A percentile compares a stretch with the other conserved stretches of the same genome.
Evolutionary conservation across 139 green algal species (phyloP).

Genomic region (Closterium sp.): DNA sequence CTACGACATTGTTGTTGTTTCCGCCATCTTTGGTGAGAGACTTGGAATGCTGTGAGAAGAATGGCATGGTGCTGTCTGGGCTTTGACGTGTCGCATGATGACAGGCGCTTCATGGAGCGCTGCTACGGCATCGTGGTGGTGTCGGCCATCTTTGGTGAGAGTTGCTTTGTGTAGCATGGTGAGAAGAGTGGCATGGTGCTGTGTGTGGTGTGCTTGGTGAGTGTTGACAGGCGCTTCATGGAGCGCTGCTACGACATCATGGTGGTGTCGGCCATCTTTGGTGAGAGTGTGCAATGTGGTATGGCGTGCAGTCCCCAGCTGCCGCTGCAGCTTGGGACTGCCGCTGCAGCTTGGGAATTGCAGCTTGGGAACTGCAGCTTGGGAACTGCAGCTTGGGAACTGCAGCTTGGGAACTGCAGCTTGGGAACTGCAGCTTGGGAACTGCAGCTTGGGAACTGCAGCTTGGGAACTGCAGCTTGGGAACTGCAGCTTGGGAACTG

Average conservation of each 20-base stretch:
- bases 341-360: no score
- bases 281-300: no score
- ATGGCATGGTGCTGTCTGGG: not conserved
- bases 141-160: constrained; percentile 49
- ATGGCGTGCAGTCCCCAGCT: not conserved
- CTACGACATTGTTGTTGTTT: constrained; percentile 28
- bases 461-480: no score
- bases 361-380: no score
- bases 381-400: no score
- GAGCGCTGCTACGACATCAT: constrained; percentile 21
- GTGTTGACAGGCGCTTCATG: constrained; percentile 29
- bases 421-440: no score
- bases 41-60: not conserved
- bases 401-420: no score
- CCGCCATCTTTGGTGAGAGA: constrained; percentile 45
- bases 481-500: no score
- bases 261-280: constrained; percentile 47
- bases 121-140: constrained; percentile 31
- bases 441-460: no score
- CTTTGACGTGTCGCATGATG: constrained; percentile 10
- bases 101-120: constrained; percentile 20
- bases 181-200: not conserved
- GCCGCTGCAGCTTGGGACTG: no score
- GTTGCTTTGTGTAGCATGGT: no score
- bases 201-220: not conserved